Percentiles rank a stretch among this genome's conserved stretches.
Conservation (phyloP, 2,329 filamentous ascomycete genomes). For the Claviceps pazoutovae region DNA sequence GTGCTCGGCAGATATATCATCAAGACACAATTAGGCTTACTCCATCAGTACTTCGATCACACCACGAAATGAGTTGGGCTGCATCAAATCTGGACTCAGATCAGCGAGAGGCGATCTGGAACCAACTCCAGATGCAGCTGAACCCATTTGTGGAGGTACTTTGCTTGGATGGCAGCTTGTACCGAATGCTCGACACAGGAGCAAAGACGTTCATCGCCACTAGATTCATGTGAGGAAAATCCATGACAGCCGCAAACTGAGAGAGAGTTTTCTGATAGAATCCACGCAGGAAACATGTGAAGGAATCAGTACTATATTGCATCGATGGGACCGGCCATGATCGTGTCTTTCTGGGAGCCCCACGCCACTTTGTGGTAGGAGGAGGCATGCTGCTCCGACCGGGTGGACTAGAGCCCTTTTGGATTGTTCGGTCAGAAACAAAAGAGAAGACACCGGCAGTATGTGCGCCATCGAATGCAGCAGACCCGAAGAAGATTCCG, state of each 20-base stretch:
- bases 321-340: constrained; percentile 14
- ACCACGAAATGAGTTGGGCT: not conserved
- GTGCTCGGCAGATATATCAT: not conserved
- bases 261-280: no score
- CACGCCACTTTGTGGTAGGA: constrained; percentile 12
- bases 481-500: constrained; percentile 15
- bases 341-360: constrained; percentile 15
- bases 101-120: constrained; percentile 9
- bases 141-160: constrained; percentile 10
- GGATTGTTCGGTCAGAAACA: constrained; percentile 9
- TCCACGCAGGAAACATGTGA: constrained; percentile 5
- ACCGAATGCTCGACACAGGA: constrained; percentile 9
- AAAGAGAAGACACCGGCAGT: constrained; percentile 6
- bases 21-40: not conserved
- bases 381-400: constrained; percentile 10
- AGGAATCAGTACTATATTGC: constrained; percentile 13
- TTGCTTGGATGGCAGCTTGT: constrained; percentile 8
- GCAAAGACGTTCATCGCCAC: constrained; percentile 12
- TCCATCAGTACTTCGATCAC: not conserved
- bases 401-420: constrained; percentile 11
- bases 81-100: constrained; percentile 1
- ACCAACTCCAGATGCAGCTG: constrained; percentile 6
- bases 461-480: constrained; percentile 4
- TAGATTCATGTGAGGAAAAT: constrained; percentile 13
- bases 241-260: no score